Conservation (phyloP, 106 monocot genomes). For the Phalaenopsis aphrodite region DNA sequence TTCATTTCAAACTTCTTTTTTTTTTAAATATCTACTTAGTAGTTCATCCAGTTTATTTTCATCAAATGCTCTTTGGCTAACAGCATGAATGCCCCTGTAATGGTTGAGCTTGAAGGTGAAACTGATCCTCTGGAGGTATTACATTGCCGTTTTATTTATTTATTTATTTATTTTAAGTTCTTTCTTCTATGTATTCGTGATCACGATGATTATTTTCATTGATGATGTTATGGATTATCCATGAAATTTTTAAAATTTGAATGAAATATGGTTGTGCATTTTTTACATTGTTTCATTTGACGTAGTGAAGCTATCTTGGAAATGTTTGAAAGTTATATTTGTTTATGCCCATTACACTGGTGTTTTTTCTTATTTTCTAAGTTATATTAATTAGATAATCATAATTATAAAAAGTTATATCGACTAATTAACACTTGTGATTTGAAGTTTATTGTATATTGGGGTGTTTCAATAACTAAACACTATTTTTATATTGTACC, state of each 20-base stretch:
- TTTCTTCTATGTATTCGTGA: neutral
- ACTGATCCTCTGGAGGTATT: conserved; percentile 63
- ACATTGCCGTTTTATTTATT: neutral
- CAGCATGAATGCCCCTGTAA: conserved; percentile 89
- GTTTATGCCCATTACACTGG: too few species aligned
- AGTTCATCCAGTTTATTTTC: neutral
- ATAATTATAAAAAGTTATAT: too few species aligned
- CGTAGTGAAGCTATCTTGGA: too few species aligned
- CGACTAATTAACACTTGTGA: too few species aligned
- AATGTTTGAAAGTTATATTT: too few species aligned
- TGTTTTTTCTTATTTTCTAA: too few species aligned
- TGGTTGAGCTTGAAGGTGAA: conserved; percentile 85
- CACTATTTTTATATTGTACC: too few species aligned
- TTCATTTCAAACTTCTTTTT: neutral
- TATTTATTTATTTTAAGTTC: neutral
- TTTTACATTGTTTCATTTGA: too few species aligned
- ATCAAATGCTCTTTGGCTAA: neutral
- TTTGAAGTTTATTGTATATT: too few species aligned
- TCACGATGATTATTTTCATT: neutral
- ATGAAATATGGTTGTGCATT: too few species aligned
- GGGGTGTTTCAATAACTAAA: too few species aligned
- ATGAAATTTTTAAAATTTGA: neutral
- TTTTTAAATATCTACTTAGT: neutral
- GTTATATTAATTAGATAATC: too few species aligned
- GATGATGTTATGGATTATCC: neutral